Percentiles rank a stretch among this genome's conserved stretches.
phyloP scores from a whole-genome alignment of 208 protist genomes.

The Trypanosoma congolense region DNA sequence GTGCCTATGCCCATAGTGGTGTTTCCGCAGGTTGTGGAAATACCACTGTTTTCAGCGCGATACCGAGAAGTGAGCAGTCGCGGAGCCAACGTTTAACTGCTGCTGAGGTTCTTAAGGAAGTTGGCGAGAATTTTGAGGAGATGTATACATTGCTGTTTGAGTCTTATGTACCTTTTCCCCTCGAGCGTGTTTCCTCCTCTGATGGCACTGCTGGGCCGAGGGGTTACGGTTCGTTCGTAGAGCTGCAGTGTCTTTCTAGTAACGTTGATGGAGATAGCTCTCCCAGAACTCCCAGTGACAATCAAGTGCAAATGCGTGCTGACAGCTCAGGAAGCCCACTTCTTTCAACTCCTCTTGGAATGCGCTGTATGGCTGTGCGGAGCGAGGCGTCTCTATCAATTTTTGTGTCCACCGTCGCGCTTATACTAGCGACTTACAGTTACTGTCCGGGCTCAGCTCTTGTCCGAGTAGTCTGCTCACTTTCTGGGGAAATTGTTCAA shows the following conservation, averaged over 20 bases:
- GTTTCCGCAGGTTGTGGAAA: too few species aligned
- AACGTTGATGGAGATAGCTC: neutral
- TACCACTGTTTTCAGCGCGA: too few species aligned
- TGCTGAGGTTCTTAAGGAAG: constrained; percentile 15
- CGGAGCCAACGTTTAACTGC: constrained; percentile 1
- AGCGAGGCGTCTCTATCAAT: constrained; percentile 5
- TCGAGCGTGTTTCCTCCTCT: too few species aligned
- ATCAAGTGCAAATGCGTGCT: neutral
- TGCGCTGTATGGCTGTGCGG: constrained; percentile 8
- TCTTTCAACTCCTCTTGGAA: constrained; percentile 10
- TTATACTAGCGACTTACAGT: constrained; percentile 14
- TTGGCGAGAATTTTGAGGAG: constrained; percentile 20
- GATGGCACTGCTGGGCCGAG: too few species aligned
- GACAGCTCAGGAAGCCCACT: neutral
- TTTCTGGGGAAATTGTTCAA: constrained; percentile 19
- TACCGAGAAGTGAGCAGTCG: neutral
- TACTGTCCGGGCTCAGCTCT: constrained; percentile 16
- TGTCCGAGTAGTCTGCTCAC: constrained; percentile 8
- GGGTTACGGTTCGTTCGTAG: too few species aligned
- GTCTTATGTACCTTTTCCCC: constrained; percentile 13
- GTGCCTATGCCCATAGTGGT: neutral
- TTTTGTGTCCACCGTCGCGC: constrained; percentile 14
- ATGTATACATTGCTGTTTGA: constrained; percentile 16
- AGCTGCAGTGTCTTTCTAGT: neutral
- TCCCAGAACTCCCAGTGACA: neutral